phyloP scores from a whole-genome alignment of 2,329 filamentous ascomycete genomes.

The Stagonosporopsis cucurbitacearum region DNA sequence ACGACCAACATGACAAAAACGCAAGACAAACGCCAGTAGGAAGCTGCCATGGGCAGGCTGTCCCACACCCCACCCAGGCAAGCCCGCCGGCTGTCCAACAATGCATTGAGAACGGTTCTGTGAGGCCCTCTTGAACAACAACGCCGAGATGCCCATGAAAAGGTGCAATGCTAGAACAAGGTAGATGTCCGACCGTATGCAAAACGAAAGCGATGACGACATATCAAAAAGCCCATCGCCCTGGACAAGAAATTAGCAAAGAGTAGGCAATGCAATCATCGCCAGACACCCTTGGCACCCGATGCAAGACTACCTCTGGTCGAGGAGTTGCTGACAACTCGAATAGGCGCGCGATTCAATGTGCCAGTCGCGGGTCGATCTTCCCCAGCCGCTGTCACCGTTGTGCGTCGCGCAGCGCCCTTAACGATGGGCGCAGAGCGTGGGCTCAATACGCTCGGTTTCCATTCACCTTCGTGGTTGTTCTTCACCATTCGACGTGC shows the following conservation, averaged over 20 bases:
- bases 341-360: conserved; percentile 41
- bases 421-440: conserved; percentile 66
- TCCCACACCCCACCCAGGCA: neutral
- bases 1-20: neutral
- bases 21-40: conserved; percentile 9
- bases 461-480: conserved; percentile 63
- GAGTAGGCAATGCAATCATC: conserved; percentile 25
- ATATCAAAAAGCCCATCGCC: conserved; percentile 9
- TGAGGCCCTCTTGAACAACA: neutral
- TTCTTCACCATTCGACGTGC: conserved; percentile 71
- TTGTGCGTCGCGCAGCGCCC: conserved; percentile 48
- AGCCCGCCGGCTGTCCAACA: neutral
- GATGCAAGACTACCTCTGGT: conserved; percentile 42
- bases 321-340: conserved; percentile 41
- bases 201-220: conserved; percentile 3
- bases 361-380: conserved; percentile 37
- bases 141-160: conserved; percentile 8
- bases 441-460: conserved; percentile 66
- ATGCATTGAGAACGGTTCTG: conserved; percentile 5
- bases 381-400: conserved; percentile 42
- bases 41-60: conserved; percentile 9
- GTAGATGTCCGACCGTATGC: conserved; percentile 9
- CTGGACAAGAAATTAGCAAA: conserved; percentile 12
- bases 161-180: neutral
- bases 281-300: conserved; percentile 43